A percentile compares a stretch with the other conserved stretches of the same genome.
Conservation (phyloP, 768 basidiomycete genomes). For the Lentinula sp. region DNA sequence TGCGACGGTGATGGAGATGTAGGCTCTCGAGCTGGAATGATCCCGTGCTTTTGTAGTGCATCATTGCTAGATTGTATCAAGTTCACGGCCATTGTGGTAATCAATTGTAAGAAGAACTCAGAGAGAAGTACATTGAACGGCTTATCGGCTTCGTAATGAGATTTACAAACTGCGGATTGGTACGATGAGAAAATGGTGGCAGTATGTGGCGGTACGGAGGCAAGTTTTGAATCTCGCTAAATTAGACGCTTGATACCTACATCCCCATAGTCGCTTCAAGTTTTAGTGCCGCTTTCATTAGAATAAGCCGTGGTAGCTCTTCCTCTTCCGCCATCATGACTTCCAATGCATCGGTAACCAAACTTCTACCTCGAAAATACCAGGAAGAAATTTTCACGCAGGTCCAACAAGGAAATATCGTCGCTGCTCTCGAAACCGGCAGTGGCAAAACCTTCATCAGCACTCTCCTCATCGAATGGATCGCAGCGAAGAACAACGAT, state of each 20-base stretch:
- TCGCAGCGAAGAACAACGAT: conserved; percentile 43
- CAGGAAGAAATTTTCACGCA: conserved; percentile 68
- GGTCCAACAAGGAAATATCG: conserved; percentile 58
- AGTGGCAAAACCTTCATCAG: conserved; percentile 77
- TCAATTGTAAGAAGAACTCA: neutral
- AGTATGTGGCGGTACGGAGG: neutral
- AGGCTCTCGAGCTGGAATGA: conserved; percentile 70
- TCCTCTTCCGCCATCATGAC: neutral
- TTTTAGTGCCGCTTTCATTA: neutral
- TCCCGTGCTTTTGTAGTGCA: conserved; percentile 87
- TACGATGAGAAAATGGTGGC: neutral
- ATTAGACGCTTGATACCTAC: neutral
- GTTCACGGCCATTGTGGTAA: conserved; percentile 47
- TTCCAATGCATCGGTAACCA: neutral
- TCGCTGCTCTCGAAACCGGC: conserved; percentile 73
- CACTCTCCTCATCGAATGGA: conserved; percentile 72
- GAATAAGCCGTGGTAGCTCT: neutral
- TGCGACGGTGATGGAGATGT: conserved; percentile 76
- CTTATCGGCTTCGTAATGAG: too few species aligned
- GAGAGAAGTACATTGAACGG: neutral
- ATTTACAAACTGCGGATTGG: neutral
- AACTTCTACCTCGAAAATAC: conserved; percentile 39
- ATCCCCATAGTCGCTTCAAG: too few species aligned
- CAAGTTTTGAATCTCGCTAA: too few species aligned
- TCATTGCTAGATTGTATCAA: conserved; percentile 64